Conservation (phyloP, 208 protist species). For the Trypanosoma platydactyli region DNA sequence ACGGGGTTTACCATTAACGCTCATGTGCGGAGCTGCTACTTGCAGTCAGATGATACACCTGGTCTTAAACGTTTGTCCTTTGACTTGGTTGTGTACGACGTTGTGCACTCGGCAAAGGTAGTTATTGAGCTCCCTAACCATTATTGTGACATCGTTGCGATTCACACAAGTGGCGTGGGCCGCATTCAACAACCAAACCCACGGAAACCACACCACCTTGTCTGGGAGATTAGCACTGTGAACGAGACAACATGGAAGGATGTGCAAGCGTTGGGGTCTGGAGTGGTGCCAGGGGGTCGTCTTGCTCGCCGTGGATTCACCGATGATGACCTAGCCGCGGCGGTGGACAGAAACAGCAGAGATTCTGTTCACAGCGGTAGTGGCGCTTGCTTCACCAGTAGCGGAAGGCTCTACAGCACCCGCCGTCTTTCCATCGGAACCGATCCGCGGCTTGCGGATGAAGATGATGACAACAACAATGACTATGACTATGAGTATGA, state of each 20-base stretch:
- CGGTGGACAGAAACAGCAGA: neutral
- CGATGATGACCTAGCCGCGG: slow-evolving; percentile 24
- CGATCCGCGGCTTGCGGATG: neutral
- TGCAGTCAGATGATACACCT: slow-evolving; percentile 33
- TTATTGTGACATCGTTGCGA: slow-evolving; percentile 46
- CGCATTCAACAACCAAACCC: slow-evolving; percentile 23
- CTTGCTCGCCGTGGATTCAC: slow-evolving; percentile 26
- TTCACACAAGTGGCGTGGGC: slow-evolving; percentile 50
- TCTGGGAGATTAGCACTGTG: slow-evolving; percentile 56
- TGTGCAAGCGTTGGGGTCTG: slow-evolving; percentile 13
- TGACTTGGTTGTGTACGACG: slow-evolving; percentile 35
- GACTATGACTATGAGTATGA: neutral
- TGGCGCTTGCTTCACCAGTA: neutral
- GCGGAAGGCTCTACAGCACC: neutral
- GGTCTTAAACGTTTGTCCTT: slow-evolving; percentile 34
- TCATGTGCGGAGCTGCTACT: slow-evolving; percentile 33
- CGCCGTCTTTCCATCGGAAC: neutral
- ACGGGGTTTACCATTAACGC: slow-evolving; percentile 12
- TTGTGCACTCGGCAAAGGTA: slow-evolving; percentile 40
- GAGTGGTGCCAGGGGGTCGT: slow-evolving; percentile 15
- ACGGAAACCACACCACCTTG: slow-evolving; percentile 43
- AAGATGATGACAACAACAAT: neutral
- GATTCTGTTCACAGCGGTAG: neutral
- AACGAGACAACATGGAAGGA: slow-evolving; percentile 27
- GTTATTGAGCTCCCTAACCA: slow-evolving; percentile 56